Evolutionary conservation across 2,329 filamentous ascomycete species (phyloP).

Genomic region (Epichloe baconii): DNA sequence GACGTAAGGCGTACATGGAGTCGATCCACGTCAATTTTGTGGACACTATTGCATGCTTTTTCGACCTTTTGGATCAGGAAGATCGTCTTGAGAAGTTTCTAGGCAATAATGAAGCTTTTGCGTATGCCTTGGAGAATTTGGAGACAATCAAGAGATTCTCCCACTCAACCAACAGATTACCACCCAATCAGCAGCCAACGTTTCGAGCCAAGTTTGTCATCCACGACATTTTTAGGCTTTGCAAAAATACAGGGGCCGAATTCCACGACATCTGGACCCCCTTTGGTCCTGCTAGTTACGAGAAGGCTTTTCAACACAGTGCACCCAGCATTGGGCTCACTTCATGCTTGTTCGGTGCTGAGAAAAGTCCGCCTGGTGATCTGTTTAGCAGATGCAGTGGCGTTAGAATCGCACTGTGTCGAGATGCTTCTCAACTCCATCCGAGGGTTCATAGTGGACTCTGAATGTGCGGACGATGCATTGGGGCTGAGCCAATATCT

Average conservation of each 20-base stretch:
- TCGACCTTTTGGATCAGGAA: conserved; percentile 67
- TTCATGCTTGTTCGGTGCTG: conserved; percentile 77
- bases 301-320: conserved; percentile 71
- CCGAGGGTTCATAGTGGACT: conserved; percentile 64
- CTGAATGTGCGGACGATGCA: conserved; percentile 81
- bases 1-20: conserved; percentile 48
- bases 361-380: conserved; percentile 76
- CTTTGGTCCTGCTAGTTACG: conserved; percentile 59
- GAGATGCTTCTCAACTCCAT: conserved; percentile 83
- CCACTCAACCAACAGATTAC: conserved; percentile 50
- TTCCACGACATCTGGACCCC: conserved; percentile 61
- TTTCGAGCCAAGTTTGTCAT: conserved; percentile 70
- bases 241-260: conserved; percentile 55
- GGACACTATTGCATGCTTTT: conserved; percentile 62
- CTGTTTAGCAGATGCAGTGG: conserved; percentile 59
- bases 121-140: conserved; percentile 50
- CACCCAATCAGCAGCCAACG: conserved; percentile 72
- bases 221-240: conserved; percentile 66
- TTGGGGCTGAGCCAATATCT: conserved; percentile 81
- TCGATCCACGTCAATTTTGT: conserved; percentile 59
- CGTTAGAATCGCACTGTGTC: conserved; percentile 67
- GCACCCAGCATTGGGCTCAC: conserved; percentile 68
- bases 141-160: conserved; percentile 56
- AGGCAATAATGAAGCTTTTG: conserved; percentile 42
- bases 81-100: conserved; percentile 58